Evolutionary conservation across 2,329 filamentous ascomycete species (phyloP), one percentile per base, ranked within the genome.

Genomic region (Microsporum canis): DNA sequence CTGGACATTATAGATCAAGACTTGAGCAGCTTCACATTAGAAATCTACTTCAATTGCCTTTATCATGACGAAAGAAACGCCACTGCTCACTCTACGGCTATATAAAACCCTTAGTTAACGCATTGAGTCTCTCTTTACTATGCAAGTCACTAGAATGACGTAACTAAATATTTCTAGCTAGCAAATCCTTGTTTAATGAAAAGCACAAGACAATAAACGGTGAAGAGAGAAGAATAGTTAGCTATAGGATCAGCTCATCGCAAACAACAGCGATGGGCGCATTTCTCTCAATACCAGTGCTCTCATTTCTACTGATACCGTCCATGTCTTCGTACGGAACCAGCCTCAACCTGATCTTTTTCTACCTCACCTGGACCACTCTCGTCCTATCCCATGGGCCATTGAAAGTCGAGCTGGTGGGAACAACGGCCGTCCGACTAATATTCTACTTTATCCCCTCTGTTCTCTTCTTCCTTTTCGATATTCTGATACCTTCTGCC

Each of bases 351-450:
- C 76, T 95, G 29, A 77, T 95, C 64, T 91, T 95, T 78, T 94
- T 96, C 74, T 92, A 91, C 72, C 82, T 95, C 77, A 92, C 89
- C 67, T 96, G 91, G 91, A 84, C 85, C 4, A 92, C 89, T 0
- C 80, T 96, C 36, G 84, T 95, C 43, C 78, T 92, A 2, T 88
- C 87, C 5, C 88, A 95, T 68, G 80, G 86, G 0, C 85, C 88
- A 0, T 77, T 94, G 14, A 82, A 84, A 62, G 83, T 96, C 61
- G 89, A 95, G 71, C 71, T 94, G 0, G 77, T 88, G 59, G 88
- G 86, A 60, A 86, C 86, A 0, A 71, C 89, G 3, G 81, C 82
- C 29, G 77, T 91, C 57, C 86, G 88, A 47, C 62, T 86, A 7
- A 65, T 88, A 3, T 84, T 91, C 68, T 95, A 86, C 75, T 76